A percentile compares a stretch with the other conserved stretches of the same genome.
phyloP scores from a whole-genome alignment of 495 filamentous ascomycete species.

The Penicillium silybi region DNA sequence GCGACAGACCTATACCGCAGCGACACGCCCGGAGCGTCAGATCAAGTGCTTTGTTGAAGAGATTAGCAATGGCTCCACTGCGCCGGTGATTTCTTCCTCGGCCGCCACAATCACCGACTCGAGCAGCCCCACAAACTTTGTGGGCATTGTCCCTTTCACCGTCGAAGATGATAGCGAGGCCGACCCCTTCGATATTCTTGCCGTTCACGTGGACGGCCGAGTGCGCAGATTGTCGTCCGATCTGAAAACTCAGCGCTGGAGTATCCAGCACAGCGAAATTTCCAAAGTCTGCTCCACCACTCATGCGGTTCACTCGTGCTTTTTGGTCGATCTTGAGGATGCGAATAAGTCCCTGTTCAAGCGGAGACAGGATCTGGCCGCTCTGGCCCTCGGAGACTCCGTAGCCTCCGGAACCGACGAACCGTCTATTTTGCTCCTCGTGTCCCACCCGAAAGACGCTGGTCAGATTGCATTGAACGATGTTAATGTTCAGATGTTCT shows the following conservation, averaged over 20 bases:
- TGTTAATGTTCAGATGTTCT: slow-evolving; percentile 42
- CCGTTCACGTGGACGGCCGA: slow-evolving; percentile 44
- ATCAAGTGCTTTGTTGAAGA: slow-evolving; percentile 54
- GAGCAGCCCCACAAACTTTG: slow-evolving; percentile 36
- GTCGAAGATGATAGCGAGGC: slow-evolving; percentile 20
- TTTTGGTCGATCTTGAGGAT: slow-evolving; percentile 45
- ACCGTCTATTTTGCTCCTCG: slow-evolving; percentile 38
- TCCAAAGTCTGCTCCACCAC: slow-evolving; percentile 24
- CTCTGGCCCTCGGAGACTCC: slow-evolving; percentile 35
- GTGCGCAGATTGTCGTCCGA: slow-evolving; percentile 40
- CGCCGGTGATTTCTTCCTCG: slow-evolving; percentile 39
- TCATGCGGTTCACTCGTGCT: slow-evolving; percentile 35
- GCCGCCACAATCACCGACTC: slow-evolving; percentile 39
- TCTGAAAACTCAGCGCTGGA: slow-evolving; percentile 41
- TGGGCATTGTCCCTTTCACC: slow-evolving; percentile 36
- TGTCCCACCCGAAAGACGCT: slow-evolving; percentile 35
- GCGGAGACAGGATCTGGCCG: slow-evolving; percentile 39
- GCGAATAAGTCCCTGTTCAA: slow-evolving; percentile 41
- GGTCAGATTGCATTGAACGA: slow-evolving; percentile 29
- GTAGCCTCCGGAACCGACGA: slow-evolving; percentile 23
- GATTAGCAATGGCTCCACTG: slow-evolving; percentile 33
- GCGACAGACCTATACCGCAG: slow-evolving; percentile 66
- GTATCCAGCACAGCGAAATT: slow-evolving; percentile 38
- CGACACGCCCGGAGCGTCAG: slow-evolving; percentile 39
- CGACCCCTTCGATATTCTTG: slow-evolving; percentile 39